Evolutionary conservation across 176 grass and related monocot species (phyloP).

Genomic region (Lolium perenne): DNA sequence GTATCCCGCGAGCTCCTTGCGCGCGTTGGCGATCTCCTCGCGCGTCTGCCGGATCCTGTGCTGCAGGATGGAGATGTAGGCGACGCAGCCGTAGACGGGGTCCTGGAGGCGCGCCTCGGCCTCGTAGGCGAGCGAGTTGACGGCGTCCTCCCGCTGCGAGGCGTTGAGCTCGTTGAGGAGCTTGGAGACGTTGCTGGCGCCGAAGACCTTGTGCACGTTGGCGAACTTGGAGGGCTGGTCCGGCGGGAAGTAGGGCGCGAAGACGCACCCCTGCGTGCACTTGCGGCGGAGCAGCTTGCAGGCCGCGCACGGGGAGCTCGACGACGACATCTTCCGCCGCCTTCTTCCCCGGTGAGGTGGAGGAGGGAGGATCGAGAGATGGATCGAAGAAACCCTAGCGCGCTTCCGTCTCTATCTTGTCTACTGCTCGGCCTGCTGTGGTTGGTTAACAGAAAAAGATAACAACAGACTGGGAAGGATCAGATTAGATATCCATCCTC

Average conservation of each 20-base stretch:
- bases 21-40: slow-evolving; percentile 55
- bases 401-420: slow-evolving; percentile 16
- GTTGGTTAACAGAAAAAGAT: neutral
- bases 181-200: slow-evolving; percentile 95
- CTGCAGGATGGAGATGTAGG: slow-evolving; percentile 83
- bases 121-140: slow-evolving; percentile 88
- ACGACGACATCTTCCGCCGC: slow-evolving; percentile 46
- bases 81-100: slow-evolving; percentile 90
- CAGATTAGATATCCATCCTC: neutral
- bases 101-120: slow-evolving; percentile 72
- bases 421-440: neutral
- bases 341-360: neutral
- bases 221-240: slow-evolving; percentile 81
- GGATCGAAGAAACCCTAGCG: slow-evolving; percentile 26
- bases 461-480: neutral
- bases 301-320: slow-evolving; percentile 89
- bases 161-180: slow-evolving; percentile 69
- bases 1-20: slow-evolving; percentile 78
- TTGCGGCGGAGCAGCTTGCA: slow-evolving; percentile 90
- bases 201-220: slow-evolving; percentile 91
- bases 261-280: slow-evolving; percentile 84
- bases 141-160: slow-evolving; percentile 77
- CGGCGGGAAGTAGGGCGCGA: slow-evolving; percentile 94
- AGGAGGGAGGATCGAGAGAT: neutral
- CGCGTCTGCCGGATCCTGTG: slow-evolving; percentile 60